Base-by-base conservation (phyloP, 2,329 filamentous ascomycete genomes). In the Ceratocystis lukuohia region DNA sequence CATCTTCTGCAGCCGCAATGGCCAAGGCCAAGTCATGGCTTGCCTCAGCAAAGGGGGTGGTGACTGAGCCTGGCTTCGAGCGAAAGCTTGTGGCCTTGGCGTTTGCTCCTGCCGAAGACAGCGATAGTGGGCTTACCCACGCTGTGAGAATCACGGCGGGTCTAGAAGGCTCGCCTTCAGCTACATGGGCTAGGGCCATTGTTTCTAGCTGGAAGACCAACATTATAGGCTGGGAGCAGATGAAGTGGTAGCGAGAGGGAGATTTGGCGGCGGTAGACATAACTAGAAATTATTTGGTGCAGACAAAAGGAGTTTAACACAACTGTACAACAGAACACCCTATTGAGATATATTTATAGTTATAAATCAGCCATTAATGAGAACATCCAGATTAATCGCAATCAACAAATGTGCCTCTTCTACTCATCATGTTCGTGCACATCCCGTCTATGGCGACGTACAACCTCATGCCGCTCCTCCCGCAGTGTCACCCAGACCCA, bases 101-200 rank as follows among this genome's bases (percentile, higher is more conserved):
- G 1, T 74, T 88, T 85, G 28, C 15, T n/a, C 33, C 56, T 37
- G 17, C 12, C 2, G 28, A 87, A 92, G 70, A 89, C 88, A 70
- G 96, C 87, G 71, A 97, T 87, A 0, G 93, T 64, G 91, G 86
- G 69, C 89, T 88, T 67, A 97, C 82, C 61, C 84, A 85, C 70
- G 95, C 81, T 62, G 87, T 85, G 67, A 97, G 83, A 71, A 88
- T 81, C 75, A 96, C 91, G 6, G 59, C 66, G 8, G 64, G 53
- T 44, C 87, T 86, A 81, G 97, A 99, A 78, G 96, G 76, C 79
- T 96, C 86, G 74, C 97, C 94, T 72, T 84, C 89, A 65, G 33
- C 68, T 45, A 67, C 65, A 17, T 71, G 69, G 70, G 67, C 65
- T 6, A 70, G 66, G 61, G 69, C 62, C 28, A 66, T 71, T 17